phyloP scores from a whole-genome alignment of 345 rosid genomes.

The Citrus australasica region DNA sequence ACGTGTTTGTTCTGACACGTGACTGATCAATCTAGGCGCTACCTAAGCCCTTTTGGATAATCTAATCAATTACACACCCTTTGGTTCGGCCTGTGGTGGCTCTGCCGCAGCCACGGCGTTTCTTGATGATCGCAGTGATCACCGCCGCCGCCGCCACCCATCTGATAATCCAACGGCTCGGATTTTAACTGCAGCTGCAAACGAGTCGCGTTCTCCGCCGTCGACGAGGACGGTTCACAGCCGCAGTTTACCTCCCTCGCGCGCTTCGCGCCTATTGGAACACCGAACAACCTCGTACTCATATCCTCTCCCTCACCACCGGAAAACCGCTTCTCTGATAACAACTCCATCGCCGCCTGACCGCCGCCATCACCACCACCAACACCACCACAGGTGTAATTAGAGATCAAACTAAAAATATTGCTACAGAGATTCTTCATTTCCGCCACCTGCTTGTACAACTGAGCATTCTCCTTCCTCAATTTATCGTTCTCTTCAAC shows the following conservation, averaged over 20 bases:
- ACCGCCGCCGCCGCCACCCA: neutral
- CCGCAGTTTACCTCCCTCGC: conserved; percentile 29
- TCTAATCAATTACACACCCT: conserved; percentile 42
- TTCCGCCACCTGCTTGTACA: conserved; percentile 60
- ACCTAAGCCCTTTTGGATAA: neutral
- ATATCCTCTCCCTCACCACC: conserved; percentile 19
- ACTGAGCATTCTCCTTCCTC: conserved; percentile 58
- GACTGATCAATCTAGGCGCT: neutral
- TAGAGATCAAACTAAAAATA: conserved; percentile 50
- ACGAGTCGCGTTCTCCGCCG: conserved; percentile 17
- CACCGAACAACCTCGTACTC: conserved; percentile 65
- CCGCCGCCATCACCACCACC: conserved; percentile 18
- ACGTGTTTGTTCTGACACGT: conserved; percentile 11
- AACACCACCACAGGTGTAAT: conserved; percentile 29
- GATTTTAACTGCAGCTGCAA: conserved; percentile 35
- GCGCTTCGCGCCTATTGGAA: conserved; percentile 61
- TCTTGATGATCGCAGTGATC: conserved; percentile 11
- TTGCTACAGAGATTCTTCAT: conserved; percentile 64
- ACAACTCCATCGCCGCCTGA: conserved; percentile 27
- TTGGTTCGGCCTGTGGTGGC: conserved; percentile 33
- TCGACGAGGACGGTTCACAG: conserved; percentile 3
- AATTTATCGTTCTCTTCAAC: conserved; percentile 76
- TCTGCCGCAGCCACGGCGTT: conserved; percentile 43
- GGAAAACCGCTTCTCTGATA: conserved; percentile 30
- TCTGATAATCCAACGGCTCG: conserved; percentile 38